A percentile compares a stretch with the other conserved stretches of the same genome.
Evolutionary conservation across 2,329 filamentous ascomycete species (phyloP).

Genomic region (Dactylonectria macrodidyma): DNA sequence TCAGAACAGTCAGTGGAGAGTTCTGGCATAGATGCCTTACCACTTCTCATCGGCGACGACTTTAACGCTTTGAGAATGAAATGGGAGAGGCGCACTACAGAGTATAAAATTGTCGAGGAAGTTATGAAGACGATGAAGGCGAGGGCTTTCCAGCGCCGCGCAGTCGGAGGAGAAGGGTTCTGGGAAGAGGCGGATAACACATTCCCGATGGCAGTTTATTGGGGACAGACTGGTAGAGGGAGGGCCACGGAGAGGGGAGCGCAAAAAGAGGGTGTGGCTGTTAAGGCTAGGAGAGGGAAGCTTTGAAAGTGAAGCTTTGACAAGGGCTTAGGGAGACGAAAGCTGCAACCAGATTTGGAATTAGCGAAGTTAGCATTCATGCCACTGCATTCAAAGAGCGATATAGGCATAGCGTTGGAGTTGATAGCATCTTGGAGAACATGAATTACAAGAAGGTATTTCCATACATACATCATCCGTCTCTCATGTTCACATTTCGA

Average conservation of each 20-base stretch:
- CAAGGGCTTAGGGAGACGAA: no score
- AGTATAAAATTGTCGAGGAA: slow-evolving; percentile 41
- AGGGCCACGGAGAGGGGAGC: background rate
- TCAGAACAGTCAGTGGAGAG: background rate
- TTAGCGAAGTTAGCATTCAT: no score
- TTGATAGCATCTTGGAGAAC: no score
- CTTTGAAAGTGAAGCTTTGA: background rate
- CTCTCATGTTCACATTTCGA: no score
- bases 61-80: slow-evolving; percentile 44
- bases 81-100: slow-evolving; percentile 44
- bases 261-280: background rate
- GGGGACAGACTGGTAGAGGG: slow-evolving; percentile 29
- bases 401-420: no score
- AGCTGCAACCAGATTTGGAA: no score
- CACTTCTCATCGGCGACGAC: slow-evolving; percentile 43
- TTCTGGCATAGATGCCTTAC: slow-evolving; percentile 5
- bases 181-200: slow-evolving; percentile 38
- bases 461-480: no score
- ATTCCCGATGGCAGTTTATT: slow-evolving; percentile 45
- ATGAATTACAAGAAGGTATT: no score
- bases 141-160: slow-evolving; percentile 39
- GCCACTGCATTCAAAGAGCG: no score
- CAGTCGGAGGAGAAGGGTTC: slow-evolving; percentile 41
- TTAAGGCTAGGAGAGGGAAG: background rate
- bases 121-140: slow-evolving; percentile 36